Evolutionary conservation across 1,139 yeast species (phyloP), one percentile per base, ranked within the genome.

Genomic region (Torulaspora globosa): DNA sequence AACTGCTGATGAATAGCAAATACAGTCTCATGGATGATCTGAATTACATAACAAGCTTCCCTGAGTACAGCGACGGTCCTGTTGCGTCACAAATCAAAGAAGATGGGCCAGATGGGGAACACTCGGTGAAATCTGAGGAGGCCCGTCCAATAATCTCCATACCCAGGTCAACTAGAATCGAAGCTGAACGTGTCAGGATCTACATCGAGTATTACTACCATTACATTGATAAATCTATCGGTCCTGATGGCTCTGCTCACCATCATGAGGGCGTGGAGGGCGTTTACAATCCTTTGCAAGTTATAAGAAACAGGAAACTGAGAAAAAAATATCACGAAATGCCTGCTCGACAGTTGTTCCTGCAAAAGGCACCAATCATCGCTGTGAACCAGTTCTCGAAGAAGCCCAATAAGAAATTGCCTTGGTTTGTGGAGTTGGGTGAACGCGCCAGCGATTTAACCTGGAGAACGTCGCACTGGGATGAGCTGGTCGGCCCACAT

Each of bases 271-370:
- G 78, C 0, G 76, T 83, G 1, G 88, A 82, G 50, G 86, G 84
- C 0, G 76, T 78, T 2, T 88, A 83, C 66, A 88, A 88, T 60
- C 96, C 96, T 1, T 68, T 88, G 38, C 96, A 86, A 61, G 75
- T 82, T 15, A 78, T 88, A 30, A 69, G 97, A 50, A 84, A 88
- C 63, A 70, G 96, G 46, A 71, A 73, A 48, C 62, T 82, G 9
- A 63, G 76, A 53, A 73, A 74, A 52, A 76, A 74, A 54, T 69
- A 74, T 55, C 62, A 60, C 44, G 66, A 62, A 23, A 49, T 50
- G 27, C 64, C 68, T 15, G 60, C 65, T 34, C 56, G 52, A 46
- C 57, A 56, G 16, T 38, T 62, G 12, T 47, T 59, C 33, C 51
- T 59, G 32, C 45, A 58, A 40, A 53, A 60, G 45, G 54, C 60